Evolutionary conservation across 2,329 filamentous ascomycete species (phyloP).

Genomic region (Botrytis squamosa): DNA sequence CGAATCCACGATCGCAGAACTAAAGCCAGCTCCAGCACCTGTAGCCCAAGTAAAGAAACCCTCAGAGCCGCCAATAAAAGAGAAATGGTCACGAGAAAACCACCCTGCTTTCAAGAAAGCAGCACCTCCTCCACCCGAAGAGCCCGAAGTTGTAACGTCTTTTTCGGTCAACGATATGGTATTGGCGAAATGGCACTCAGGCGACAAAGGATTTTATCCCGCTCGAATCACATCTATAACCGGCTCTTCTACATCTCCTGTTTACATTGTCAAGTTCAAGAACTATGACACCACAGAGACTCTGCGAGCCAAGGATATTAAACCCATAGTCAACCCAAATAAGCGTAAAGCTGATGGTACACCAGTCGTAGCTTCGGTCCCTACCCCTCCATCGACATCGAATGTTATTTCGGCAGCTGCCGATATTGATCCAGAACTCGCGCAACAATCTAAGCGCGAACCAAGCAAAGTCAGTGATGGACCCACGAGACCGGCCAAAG

Average conservation of each 20-base stretch:
- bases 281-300: slow-evolving; percentile 85
- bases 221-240: slow-evolving; percentile 92
- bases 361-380: slow-evolving; percentile 49
- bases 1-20: slow-evolving; percentile 77
- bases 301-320: slow-evolving; percentile 77
- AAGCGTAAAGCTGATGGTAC: slow-evolving; percentile 86
- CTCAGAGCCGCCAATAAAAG: slow-evolving; percentile 54
- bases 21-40: slow-evolving; percentile 49
- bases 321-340: slow-evolving; percentile 68
- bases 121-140: slow-evolving; percentile 50
- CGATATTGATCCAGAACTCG: slow-evolving; percentile 63
- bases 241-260: slow-evolving; percentile 83
- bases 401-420: slow-evolving; percentile 41
- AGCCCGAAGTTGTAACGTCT: slow-evolving; percentile 50
- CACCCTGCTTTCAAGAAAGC: slow-evolving; percentile 72
- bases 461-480: slow-evolving; percentile 62
- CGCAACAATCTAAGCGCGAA: slow-evolving; percentile 62
- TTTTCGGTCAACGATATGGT: slow-evolving; percentile 90
- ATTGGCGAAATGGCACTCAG: slow-evolving; percentile 85
- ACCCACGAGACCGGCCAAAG: slow-evolving; percentile 60
- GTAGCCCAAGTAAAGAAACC: slow-evolving; percentile 41
- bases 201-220: slow-evolving; percentile 87
- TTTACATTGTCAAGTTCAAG: slow-evolving; percentile 95
- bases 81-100: slow-evolving; percentile 79
- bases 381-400: slow-evolving; percentile 43